Evolutionary conservation across 2,329 filamentous ascomycete species (phyloP).

Genomic region (Berkeleyomyces basicola): DNA sequence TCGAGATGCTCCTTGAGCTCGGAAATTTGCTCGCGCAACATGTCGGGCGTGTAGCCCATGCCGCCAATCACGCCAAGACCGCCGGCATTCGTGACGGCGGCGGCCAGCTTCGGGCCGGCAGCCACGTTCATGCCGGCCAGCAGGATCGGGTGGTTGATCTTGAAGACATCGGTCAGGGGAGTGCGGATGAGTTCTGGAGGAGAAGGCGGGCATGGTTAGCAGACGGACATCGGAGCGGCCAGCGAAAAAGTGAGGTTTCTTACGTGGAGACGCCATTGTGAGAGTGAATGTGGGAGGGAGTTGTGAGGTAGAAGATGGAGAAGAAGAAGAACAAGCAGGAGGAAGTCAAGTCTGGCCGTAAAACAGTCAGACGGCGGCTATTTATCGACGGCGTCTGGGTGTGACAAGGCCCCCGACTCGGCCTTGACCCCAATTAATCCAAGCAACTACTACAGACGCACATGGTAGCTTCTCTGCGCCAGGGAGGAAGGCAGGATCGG

Average conservation of each 20-base stretch:
- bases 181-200: slow-evolving; percentile 49
- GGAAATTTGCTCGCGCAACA: slow-evolving; percentile 86
- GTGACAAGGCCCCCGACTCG: too few relatives aligned
- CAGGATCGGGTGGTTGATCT: slow-evolving; percentile 92
- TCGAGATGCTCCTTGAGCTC: slow-evolving; percentile 78
- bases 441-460: background rate
- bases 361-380: too few relatives aligned
- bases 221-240: background rate
- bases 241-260: slow-evolving; percentile 19
- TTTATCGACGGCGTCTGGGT: too few relatives aligned
- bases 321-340: slow-evolving; percentile 8
- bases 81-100: slow-evolving; percentile 91
- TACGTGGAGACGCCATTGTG: slow-evolving; percentile 66
- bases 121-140: slow-evolving; percentile 99
- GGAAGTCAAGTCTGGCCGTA: background rate
- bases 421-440: too few relatives aligned
- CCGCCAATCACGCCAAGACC: slow-evolving; percentile 94
- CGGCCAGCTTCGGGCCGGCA: slow-evolving; percentile 86
- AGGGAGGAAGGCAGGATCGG: background rate
- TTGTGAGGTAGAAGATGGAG: background rate
- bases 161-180: slow-evolving; percentile 83
- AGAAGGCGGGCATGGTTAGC: background rate
- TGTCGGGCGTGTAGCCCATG: slow-evolving; percentile 89
- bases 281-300: slow-evolving; percentile 17
- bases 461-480: background rate